These are phyloP conservation scores for Macrolepiota fuliginosa DNA, from an alignment of 768 basidiomycete genomes.

Conservation along the genomic window DNA sequence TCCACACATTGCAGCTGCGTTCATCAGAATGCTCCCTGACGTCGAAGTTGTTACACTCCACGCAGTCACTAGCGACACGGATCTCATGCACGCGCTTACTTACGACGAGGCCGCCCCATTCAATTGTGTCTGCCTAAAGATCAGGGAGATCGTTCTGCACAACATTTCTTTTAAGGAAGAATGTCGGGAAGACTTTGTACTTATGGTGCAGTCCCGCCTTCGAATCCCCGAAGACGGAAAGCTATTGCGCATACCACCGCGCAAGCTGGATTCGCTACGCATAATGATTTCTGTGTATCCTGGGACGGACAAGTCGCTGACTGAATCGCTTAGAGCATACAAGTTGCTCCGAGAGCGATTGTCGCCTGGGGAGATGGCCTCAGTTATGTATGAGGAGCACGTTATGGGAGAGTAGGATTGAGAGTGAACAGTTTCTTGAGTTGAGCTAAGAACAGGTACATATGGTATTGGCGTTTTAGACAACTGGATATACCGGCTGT, in stretches of 20 bases:
- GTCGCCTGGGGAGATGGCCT: not conserved
- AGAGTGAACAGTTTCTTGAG: not conserved
- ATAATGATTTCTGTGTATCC: not conserved
- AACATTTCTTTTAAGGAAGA: not conserved
- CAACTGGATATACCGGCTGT: too few species aligned
- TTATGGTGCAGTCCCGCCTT: conserved; percentile 7
- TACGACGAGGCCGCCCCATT: not conserved
- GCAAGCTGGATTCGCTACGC: not conserved
- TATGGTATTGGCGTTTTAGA: too few species aligned
- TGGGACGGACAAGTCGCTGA: too few species aligned
- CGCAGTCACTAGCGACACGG: not conserved
- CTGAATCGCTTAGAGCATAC: not conserved
- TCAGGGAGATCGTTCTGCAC: not conserved
- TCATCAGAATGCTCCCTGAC: not conserved
- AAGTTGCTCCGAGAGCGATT: not conserved
- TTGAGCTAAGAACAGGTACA: too few species aligned
- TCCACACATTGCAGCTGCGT: not conserved
- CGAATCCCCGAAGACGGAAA: not conserved
- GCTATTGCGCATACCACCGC: not conserved
- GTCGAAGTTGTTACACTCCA: not conserved
- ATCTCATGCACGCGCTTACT: not conserved
- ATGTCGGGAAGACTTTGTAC: not conserved
- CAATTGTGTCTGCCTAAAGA: not conserved
- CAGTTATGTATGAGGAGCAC: not conserved
- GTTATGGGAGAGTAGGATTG: not conserved